Evolutionary conservation across 1,284 basidiomycete genomes (phyloP), one percentile per base, ranked within the genome.

Genomic region (Heterobasidion parviporum): DNA sequence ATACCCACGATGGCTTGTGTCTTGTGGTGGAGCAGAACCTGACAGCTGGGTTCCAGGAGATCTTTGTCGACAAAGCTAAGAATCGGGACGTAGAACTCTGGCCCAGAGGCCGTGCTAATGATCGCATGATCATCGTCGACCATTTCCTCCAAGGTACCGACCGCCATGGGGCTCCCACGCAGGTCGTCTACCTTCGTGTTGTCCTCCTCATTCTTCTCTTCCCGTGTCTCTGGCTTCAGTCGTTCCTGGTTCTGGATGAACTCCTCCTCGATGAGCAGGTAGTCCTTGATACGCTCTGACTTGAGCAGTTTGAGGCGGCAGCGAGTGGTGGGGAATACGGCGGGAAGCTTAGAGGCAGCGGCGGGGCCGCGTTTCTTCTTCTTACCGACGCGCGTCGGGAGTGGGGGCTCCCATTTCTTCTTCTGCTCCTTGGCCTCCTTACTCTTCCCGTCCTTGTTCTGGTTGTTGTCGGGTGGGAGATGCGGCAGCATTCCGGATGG

Each of bases 71-170:
- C 96, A 68, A 97, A 97, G 61, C 89, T 93, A 91, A 98, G 94
- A 70, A 99, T 98, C 48, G 93, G 89, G 62, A 99, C 97, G 70
- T 99, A 99, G 73, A 89, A 95, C 70, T 99, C 97, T 35, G 96
- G 95, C 1, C 97, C 96, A 44, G 92, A 93, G 16, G 93, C 85
- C 9, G 92, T 92, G 70, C 92, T 95, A 66, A 99, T 89, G 70
- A 99, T 98, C 18, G 97, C 96, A 70, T 99, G 97, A 79, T 99
- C 97, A 75, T 99, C 97, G 77, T 99, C 97, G 67, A 99, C 97
- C 65, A 99, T 98, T 74, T 99, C 97, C 74, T 99, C 97, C 64
- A 99, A 79, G 0, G 94, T 93, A 41, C 97, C 97, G 54, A 99
- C 94, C 12, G 88, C 90, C 93, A 99, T 98, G 6, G 97, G 97